Evolutionary conservation across 1,284 basidiomycete species (phyloP).

Genomic region (Cystobasidiaceae sp.): DNA sequence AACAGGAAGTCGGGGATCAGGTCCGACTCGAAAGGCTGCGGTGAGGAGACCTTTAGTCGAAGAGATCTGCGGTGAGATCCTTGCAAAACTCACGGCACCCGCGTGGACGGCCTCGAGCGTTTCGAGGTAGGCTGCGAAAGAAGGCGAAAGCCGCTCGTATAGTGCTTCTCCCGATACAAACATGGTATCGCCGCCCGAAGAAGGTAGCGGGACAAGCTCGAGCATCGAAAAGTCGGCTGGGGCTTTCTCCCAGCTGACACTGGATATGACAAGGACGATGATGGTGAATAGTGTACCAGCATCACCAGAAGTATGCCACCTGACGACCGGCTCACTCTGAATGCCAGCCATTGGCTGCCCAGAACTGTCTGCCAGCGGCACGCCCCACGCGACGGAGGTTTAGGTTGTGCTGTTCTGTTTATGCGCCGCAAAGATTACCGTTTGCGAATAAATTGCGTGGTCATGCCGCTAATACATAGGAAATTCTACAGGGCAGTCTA

Average conservation of each 20-base stretch:
- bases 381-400: too few species aligned
- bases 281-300: too few species aligned
- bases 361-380: conserved; percentile 5
- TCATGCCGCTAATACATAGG: too few species aligned
- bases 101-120: conserved; percentile 58
- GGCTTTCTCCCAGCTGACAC: conserved; percentile 10
- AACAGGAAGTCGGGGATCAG: conserved; percentile 53
- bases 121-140: conserved; percentile 57
- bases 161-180: conserved; percentile 53
- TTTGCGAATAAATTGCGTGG: too few species aligned
- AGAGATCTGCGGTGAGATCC: too few species aligned
- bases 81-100: conserved; percentile 48
- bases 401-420: too few species aligned
- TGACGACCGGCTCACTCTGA: conserved; percentile 54
- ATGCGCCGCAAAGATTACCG: too few species aligned
- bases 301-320: too few species aligned
- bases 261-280: background rate
- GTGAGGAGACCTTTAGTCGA: background rate
- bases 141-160: conserved; percentile 59
- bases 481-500: too few species aligned
- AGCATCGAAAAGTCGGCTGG: conserved; percentile 49
- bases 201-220: conserved; percentile 57
- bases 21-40: conserved; percentile 41
- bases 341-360: conserved; percentile 44
- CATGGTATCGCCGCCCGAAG: conserved; percentile 53